Conservation (phyloP, 2,329 filamentous ascomycete genomes). For the Claviceps spartinae region DNA sequence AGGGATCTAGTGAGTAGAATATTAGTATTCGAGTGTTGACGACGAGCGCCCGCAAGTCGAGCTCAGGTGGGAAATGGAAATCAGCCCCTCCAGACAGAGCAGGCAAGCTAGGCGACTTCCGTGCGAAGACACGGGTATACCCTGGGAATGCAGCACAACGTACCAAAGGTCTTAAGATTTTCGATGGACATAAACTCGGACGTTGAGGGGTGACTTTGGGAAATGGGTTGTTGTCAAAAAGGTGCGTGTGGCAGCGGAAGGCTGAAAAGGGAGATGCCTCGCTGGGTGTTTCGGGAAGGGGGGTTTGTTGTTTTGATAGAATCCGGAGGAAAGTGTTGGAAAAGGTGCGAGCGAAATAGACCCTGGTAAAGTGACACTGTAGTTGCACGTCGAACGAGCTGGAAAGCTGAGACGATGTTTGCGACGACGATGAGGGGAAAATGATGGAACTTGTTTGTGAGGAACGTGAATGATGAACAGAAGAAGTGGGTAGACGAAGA, state of each 20-base stretch:
- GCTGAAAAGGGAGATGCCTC: slow-evolving; percentile 28
- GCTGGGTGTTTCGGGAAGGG: slow-evolving; percentile 21
- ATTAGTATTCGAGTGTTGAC: background rate
- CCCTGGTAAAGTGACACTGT: background rate
- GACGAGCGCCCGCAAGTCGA: slow-evolving; percentile 13
- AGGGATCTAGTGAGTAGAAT: slow-evolving; percentile 61
- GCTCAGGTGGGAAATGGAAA: background rate
- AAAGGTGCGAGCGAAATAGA: background rate
- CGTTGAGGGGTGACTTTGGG: slow-evolving; percentile 44
- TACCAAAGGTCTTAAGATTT: slow-evolving; percentile 95
- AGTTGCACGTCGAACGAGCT: slow-evolving; percentile 1
- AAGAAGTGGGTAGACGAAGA: slow-evolving; percentile 5
- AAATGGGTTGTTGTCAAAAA: slow-evolving; percentile 29
- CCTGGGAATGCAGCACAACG: slow-evolving; percentile 17
- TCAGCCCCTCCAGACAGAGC: background rate
- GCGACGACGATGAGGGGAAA: slow-evolving; percentile 3
- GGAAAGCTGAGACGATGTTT: slow-evolving; percentile 2
- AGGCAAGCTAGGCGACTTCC: background rate
- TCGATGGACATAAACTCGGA: slow-evolving; percentile 97
- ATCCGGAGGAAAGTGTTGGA: slow-evolving; percentile 6
- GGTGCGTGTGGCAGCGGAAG: slow-evolving; percentile 34
- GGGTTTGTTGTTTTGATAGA: slow-evolving; percentile 7
- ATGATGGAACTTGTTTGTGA: background rate
- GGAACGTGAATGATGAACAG: background rate
- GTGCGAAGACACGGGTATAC: background rate